Base-by-base conservation (phyloP, 192 early-diverging fungal genomes). In the Linnemannia elongata region DNA sequence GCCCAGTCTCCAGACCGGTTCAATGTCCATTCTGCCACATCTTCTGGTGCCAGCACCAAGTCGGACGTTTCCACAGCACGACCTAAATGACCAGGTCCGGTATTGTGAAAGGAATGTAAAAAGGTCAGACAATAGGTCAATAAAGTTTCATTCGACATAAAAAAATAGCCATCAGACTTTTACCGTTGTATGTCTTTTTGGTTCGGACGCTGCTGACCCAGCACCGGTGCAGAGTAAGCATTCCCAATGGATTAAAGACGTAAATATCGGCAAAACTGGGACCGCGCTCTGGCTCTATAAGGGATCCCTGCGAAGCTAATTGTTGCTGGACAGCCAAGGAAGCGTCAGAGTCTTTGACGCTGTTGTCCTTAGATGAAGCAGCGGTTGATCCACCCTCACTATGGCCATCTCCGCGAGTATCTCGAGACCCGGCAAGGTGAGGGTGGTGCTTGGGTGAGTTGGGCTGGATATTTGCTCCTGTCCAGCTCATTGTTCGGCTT, bases 21-120 rank as follows among this genome's bases (percentile, higher is more conserved):
- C 36, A 93, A 52, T 41, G 82, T 78, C 92, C 92, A 93, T 69
- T 93, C 92, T 18, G 91, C 92, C 10, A 93, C 85, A 83, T 93
- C 92, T 70, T 92, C 91, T 72, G 90, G 87, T 71, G 85, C 85
- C 30, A 92, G 73, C 13, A 87, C 79, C 66, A 93, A 77, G 38
- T 91, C 92, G n/a, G 89, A 88, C 24, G 87, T 88, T 55, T 89
- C 91, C 49, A 90, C 82, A 13, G 88, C 83, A 15, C 90, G 83
- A 42, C 87, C 82, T 81, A 81, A 30, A 38, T 27, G 5, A 75
- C 33, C 30, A 66, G 12, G 33, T 33, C 44, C 44, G 3, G 13
- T 13, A 15, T 45, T 45, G 12, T 1, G 27, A 15, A 33, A 15
- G 3, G 60, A 66, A 30, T 33, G 12, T 13, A 45, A 73, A 22